phyloP scores from a whole-genome alignment of 345 rosid genomes.

The Carallia pectinifolia region DNA sequence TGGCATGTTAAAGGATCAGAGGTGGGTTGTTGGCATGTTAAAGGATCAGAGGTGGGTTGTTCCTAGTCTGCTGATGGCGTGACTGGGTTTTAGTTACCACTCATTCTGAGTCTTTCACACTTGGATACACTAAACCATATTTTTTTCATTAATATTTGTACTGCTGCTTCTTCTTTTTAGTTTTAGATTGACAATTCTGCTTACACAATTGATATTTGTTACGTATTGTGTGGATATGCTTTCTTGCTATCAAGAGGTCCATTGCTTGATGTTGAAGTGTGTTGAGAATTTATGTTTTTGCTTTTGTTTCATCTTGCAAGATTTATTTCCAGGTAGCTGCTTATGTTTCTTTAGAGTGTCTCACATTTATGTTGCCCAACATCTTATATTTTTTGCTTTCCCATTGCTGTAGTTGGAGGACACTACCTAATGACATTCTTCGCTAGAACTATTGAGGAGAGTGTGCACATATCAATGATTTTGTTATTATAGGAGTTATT shows the following conservation, averaged over 20 bases:
- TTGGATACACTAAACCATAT: not conserved
- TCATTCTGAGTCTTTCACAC: not conserved
- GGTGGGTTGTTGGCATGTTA: constrained; percentile 59
- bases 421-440: constrained; percentile 64
- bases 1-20: constrained; percentile 60
- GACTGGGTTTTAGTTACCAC: constrained; percentile 6
- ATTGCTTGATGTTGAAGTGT: constrained; percentile 76
- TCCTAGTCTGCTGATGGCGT: constrained; percentile 8
- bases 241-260: constrained; percentile 50
- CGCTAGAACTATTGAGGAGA: constrained; percentile 76
- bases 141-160: too few relatives aligned
- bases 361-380: not conserved
- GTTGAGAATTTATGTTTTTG: constrained; percentile 78
- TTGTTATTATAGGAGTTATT: not conserved
- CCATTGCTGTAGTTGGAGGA: constrained; percentile 60
- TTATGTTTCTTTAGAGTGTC: constrained; percentile 11
- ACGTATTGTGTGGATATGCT: not conserved
- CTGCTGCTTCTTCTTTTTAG: too few relatives aligned
- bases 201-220: not conserved
- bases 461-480: constrained; percentile 35
- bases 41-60: constrained; percentile 70
- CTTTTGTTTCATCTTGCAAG: constrained; percentile 91
- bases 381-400: constrained; percentile 17
- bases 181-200: not conserved
- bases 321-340: constrained; percentile 68